A percentile compares a stretch with the other conserved stretches of the same genome.
Conservation (phyloP, 345 rosid species). For the Garcia nutans region DNA sequence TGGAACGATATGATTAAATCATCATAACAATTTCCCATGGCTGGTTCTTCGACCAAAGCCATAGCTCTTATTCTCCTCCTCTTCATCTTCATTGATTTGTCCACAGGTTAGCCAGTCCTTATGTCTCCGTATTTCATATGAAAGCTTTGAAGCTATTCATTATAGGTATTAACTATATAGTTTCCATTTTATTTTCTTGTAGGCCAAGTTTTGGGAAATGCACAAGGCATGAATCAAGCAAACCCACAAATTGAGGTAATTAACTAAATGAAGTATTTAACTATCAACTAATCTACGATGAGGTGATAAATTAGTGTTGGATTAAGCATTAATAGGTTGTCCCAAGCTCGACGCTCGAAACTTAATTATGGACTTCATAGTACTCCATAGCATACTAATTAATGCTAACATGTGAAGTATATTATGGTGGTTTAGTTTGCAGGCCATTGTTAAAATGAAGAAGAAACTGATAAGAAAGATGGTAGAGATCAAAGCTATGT, state of each 20-base stretch:
- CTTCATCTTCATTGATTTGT: slow-evolving; percentile 10
- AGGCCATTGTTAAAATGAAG: slow-evolving; percentile 1
- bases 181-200: neutral
- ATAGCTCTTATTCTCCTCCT: slow-evolving; percentile 24
- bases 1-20: neutral
- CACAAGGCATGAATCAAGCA: slow-evolving; percentile 3
- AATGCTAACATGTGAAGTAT: neutral
- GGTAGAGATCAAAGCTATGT: neutral
- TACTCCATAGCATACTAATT: too few species aligned
- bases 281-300: too few species aligned
- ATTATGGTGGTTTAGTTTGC: neutral
- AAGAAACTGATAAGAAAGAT: slow-evolving; percentile 5
- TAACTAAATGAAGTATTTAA: too few species aligned
- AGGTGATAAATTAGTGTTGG: neutral
- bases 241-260: slow-evolving; percentile 24
- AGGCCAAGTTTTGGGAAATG: slow-evolving; percentile 22
- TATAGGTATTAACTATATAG: neutral
- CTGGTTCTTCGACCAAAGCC: slow-evolving; percentile 19
- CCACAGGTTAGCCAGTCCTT: slow-evolving; percentile 14
- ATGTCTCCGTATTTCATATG: neutral
- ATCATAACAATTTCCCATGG: slow-evolving; percentile 15
- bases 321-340: too few species aligned
- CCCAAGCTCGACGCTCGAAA: too few species aligned
- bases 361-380: neutral
- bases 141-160: neutral